Evolutionary conservation across 768 basidiomycete species (phyloP).

Genomic region (Pulveroboletus frians): DNA sequence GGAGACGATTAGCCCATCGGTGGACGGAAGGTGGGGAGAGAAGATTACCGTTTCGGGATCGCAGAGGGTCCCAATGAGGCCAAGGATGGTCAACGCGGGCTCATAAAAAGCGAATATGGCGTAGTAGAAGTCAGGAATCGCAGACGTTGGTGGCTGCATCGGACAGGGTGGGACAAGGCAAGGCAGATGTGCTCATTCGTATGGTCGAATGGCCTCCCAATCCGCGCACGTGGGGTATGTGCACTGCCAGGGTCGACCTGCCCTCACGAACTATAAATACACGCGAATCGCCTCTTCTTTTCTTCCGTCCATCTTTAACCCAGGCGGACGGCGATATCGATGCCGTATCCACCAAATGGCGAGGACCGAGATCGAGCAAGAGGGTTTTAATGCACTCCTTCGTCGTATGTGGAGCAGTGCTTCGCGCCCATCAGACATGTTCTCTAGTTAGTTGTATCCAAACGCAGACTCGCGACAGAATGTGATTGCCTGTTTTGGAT

Average conservation of each 20-base stretch:
- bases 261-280: slow-evolving; percentile 13
- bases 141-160: slow-evolving; percentile 47
- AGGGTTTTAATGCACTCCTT: slow-evolving; percentile 67
- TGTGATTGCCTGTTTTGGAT: not conserved
- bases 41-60: slow-evolving; percentile 58
- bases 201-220: not conserved
- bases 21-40: not conserved
- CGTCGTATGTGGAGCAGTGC: slow-evolving; percentile 29
- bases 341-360: slow-evolving; percentile 68
- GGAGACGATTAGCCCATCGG: slow-evolving; percentile 6
- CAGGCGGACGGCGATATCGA: slow-evolving; percentile 52
- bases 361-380: slow-evolving; percentile 60
- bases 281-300: not conserved
- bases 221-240: not conserved
- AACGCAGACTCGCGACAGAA: too few relatives aligned
- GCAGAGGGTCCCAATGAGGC: slow-evolving; percentile 60
- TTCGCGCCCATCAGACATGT: slow-evolving; percentile 51
- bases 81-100: slow-evolving; percentile 57
- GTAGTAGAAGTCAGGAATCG: slow-evolving; percentile 71
- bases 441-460: too few relatives aligned
- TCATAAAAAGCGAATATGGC: slow-evolving; percentile 71
- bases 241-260: slow-evolving; percentile 16
- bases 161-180: not conserved
- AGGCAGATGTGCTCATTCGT: not conserved
- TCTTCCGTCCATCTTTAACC: slow-evolving; percentile 56